Conservation (phyloP, 2,329 filamentous ascomycete species). For the Clarireedia paspali region DNA sequence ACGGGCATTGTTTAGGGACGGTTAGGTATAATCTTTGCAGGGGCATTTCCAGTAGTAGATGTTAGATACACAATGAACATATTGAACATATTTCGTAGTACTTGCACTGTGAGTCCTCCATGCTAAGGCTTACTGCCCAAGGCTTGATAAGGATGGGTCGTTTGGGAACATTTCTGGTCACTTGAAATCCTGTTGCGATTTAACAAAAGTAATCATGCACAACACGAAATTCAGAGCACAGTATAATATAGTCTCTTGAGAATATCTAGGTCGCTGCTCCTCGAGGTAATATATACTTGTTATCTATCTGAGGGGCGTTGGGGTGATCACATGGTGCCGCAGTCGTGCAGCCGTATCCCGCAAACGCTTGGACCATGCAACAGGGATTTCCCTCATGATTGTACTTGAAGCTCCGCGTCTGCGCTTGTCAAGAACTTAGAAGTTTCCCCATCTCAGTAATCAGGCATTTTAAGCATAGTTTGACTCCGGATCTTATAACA, state of each 20-base stretch:
- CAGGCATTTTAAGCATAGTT: neutral
- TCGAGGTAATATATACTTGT: neutral
- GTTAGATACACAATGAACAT: neutral
- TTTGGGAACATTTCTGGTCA: too few relatives aligned
- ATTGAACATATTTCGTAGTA: neutral
- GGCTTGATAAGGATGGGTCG: neutral
- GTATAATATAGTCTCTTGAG: too few relatives aligned
- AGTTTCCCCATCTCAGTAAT: neutral
- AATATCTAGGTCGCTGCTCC: too few relatives aligned
- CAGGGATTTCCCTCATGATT: neutral
- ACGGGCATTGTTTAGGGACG: neutral
- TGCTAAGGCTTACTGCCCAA: too few relatives aligned
- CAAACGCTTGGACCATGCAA: neutral
- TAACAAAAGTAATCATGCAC: too few relatives aligned
- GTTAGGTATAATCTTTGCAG: neutral
- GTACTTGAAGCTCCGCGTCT: neutral
- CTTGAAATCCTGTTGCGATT: too few relatives aligned
- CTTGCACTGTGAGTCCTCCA: neutral
- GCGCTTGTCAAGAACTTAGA: neutral
- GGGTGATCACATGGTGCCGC: neutral
- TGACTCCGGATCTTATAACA: neutral
- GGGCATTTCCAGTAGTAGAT: slow-evolving; percentile 1
- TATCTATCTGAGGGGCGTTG: neutral
- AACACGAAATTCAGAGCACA: too few relatives aligned
- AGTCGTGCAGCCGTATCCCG: too few relatives aligned